Percentiles rank a stretch among this genome's conserved stretches.
phyloP scores from a whole-genome alignment of 192 early-diverging fungal genomes.

The Rhizophlyctis rosea region DNA sequence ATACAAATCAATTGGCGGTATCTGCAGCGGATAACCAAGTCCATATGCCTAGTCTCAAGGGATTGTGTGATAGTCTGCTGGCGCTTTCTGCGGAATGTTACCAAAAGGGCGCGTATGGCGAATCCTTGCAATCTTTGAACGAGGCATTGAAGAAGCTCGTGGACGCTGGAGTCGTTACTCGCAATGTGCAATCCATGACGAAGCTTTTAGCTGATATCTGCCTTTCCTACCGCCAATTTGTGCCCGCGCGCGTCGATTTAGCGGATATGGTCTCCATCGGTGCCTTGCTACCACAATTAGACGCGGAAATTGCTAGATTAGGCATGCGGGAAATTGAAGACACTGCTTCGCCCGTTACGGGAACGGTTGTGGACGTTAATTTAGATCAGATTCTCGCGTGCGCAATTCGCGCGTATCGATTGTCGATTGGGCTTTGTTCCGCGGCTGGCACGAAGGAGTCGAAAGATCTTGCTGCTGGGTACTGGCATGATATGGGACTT shows the following conservation, averaged over 20 bases:
- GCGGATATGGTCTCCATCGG: background rate
- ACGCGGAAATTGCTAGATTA: too few relatives aligned
- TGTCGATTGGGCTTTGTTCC: slow-evolving; percentile 22
- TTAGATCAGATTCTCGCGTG: slow-evolving; percentile 16
- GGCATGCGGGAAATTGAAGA: too few relatives aligned
- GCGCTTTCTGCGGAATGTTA: slow-evolving; percentile 18
- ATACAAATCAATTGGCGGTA: slow-evolving; percentile 2
- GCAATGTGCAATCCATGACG: slow-evolving; percentile 23
- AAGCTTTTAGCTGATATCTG: slow-evolving; percentile 41
- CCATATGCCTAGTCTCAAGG: slow-evolving; percentile 31
- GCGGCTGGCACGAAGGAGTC: background rate
- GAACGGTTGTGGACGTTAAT: background rate
- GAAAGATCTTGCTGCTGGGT: slow-evolving; percentile 9
- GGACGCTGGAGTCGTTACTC: background rate
- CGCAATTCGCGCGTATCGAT: slow-evolving; percentile 19
- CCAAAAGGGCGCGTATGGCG: slow-evolving; percentile 27
- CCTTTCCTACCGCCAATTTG: slow-evolving; percentile 14
- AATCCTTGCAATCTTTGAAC: slow-evolving; percentile 19
- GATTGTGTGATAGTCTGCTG: slow-evolving; percentile 26
- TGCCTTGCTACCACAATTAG: too few relatives aligned
- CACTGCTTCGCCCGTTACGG: too few relatives aligned
- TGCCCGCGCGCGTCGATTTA: slow-evolving; percentile 14
- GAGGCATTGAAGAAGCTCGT: slow-evolving; percentile 22
- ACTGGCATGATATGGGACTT: slow-evolving; percentile 36
- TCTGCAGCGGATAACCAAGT: background rate